A percentile compares a stretch with the other conserved stretches of the same genome.
These are phyloP conservation scores for Lanzia echinophila DNA, from an alignment of 2,329 filamentous ascomycete genomes.

Conservation along the genomic window DNA sequence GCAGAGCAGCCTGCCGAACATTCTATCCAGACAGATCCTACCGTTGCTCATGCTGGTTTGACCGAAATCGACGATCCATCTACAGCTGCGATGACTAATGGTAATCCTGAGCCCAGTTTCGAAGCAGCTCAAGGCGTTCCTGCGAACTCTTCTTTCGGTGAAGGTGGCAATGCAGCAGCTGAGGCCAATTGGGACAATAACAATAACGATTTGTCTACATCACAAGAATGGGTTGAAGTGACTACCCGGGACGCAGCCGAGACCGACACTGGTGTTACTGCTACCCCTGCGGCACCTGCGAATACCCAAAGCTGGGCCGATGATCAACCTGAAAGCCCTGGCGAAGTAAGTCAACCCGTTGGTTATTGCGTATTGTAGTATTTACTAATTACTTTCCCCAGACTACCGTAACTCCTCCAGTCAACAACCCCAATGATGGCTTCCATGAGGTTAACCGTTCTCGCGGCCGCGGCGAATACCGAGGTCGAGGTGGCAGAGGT, in stretches of 20 bases:
- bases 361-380: not conserved
- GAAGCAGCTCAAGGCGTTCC: constrained; percentile 34
- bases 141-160: constrained; percentile 45
- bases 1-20: constrained; percentile 29
- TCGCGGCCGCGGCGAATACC: constrained; percentile 41
- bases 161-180: constrained; percentile 52
- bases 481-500: constrained; percentile 39
- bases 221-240: constrained; percentile 48
- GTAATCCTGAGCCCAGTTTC: constrained; percentile 35
- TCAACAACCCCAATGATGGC: constrained; percentile 52
- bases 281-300: constrained; percentile 47
- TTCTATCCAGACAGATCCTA: constrained; percentile 52
- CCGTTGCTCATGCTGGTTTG: constrained; percentile 57
- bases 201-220: constrained; percentile 30
- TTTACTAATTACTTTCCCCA: constrained; percentile 13
- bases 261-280: constrained; percentile 59
- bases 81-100: constrained; percentile 36
- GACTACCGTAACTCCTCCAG: constrained; percentile 31
- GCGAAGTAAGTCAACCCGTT: constrained; percentile 36
- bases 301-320: constrained; percentile 74
- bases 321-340: constrained; percentile 55
- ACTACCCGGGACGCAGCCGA: constrained; percentile 66
- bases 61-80: constrained; percentile 56
- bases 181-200: constrained; percentile 58
- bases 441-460: constrained; percentile 63